phyloP scores from a whole-genome alignment of 2,329 filamentous ascomycete genomes.

The Neopestalotiopsis clavispora region DNA sequence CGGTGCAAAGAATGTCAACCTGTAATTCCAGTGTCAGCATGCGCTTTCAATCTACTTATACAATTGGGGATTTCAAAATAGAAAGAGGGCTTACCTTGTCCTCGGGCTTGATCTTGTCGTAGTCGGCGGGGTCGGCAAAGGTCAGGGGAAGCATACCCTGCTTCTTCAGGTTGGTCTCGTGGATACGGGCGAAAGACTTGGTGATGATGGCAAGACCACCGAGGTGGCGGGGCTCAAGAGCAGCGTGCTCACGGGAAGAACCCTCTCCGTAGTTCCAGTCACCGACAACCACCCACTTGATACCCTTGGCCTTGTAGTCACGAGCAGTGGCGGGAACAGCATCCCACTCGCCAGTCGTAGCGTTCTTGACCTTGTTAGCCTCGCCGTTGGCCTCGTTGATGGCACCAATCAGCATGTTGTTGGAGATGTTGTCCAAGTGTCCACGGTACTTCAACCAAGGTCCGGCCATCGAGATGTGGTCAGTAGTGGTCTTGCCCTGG shows the following conservation, averaged over 20 bases:
- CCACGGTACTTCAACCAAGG: constrained; percentile 99
- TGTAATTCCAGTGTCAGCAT: constrained; percentile 26
- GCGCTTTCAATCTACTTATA: neutral
- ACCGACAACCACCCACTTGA: constrained; percentile 96
- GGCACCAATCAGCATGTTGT: constrained; percentile 99
- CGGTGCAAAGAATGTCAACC: constrained; percentile 85
- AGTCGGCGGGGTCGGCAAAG: constrained; percentile 92
- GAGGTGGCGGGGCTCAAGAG: constrained; percentile 95
- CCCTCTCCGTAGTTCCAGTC: constrained; percentile 99
- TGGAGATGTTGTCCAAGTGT: constrained; percentile 98
- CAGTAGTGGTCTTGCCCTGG: constrained; percentile 94
- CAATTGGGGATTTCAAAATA: neutral
- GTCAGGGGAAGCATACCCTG: constrained; percentile 99
- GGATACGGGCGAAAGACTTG: constrained; percentile 96
- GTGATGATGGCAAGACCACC: constrained; percentile 97
- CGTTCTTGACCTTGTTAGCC: constrained; percentile 97
- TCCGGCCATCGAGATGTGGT: constrained; percentile 96
- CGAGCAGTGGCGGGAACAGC: constrained; percentile 92
- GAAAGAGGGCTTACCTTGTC: constrained; percentile 66
- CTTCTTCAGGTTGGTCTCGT: constrained; percentile 99
- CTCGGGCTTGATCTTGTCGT: constrained; percentile 93
- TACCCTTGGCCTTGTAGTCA: constrained; percentile 97
- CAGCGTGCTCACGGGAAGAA: constrained; percentile 96
- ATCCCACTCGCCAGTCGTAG: constrained; percentile 80
- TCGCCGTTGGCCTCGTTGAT: constrained; percentile 95